phyloP scores from a whole-genome alignment of 495 filamentous ascomycete species.

The Antarctomyces pellizariae region DNA sequence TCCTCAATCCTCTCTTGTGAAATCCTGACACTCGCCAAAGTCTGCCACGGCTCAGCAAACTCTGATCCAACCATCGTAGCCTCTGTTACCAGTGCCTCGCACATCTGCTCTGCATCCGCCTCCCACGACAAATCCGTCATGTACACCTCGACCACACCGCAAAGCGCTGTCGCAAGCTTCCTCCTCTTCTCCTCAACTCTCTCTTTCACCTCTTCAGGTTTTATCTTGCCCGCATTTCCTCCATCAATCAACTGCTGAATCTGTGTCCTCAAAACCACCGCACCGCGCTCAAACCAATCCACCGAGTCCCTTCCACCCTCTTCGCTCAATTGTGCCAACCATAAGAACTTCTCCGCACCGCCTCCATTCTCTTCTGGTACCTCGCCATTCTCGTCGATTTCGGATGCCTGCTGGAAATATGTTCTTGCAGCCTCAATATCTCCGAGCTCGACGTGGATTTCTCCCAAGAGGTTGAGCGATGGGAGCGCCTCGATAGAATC shows the following conservation, averaged over 20 bases:
- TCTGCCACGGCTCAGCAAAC: constrained; percentile 69
- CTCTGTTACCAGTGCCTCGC: constrained; percentile 69
- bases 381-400: constrained; percentile 50
- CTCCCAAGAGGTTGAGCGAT: constrained; percentile 55
- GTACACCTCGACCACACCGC: constrained; percentile 79
- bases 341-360: constrained; percentile 86
- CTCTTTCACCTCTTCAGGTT: constrained; percentile 14
- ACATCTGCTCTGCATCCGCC: constrained; percentile 61
- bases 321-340: constrained; percentile 80
- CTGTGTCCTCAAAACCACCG: constrained; percentile 36
- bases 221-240: constrained; percentile 10
- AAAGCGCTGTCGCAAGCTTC: constrained; percentile 68
- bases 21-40: constrained; percentile 77
- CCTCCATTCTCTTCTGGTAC: constrained; percentile 24
- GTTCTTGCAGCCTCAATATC: constrained; percentile 44
- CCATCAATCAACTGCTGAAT: constrained; percentile 29
- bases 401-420: constrained; percentile 44
- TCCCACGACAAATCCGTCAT: constrained; percentile 97
- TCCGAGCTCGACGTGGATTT: constrained; percentile 69
- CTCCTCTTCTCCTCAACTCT: constrained; percentile 41
- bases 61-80: constrained; percentile 55
- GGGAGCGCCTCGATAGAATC: constrained; percentile 22
- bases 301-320: constrained; percentile 69
- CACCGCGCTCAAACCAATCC: constrained; percentile 68
- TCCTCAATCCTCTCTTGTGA: constrained; percentile 60